phyloP scores from a whole-genome alignment of 306 rosid species.

The Senna siamea region DNA sequence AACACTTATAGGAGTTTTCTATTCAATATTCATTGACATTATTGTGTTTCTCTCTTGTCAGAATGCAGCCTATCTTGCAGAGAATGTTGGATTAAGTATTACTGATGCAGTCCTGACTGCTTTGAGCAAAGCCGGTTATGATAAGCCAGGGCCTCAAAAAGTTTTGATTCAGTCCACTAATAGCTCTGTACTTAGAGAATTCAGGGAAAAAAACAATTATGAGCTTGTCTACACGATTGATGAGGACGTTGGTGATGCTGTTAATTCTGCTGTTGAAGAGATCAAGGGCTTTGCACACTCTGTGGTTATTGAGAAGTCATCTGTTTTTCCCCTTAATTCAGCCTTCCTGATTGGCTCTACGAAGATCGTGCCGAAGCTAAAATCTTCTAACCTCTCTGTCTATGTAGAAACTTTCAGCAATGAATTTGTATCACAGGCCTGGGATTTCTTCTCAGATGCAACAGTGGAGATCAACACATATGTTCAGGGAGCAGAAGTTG shows the following conservation, averaged over 20 bases:
- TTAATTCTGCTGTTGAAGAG: slow-evolving; percentile 47
- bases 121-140: slow-evolving; percentile 67
- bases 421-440: slow-evolving; percentile 83
- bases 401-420: slow-evolving; percentile 74
- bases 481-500: slow-evolving; percentile 41
- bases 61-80: slow-evolving; percentile 80
- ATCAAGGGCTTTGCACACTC: slow-evolving; percentile 71
- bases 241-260: slow-evolving; percentile 48
- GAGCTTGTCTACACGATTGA: slow-evolving; percentile 74
- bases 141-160: slow-evolving; percentile 46
- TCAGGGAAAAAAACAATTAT: slow-evolving; percentile 58
- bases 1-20: no score
- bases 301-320: slow-evolving; percentile 65
- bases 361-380: slow-evolving; percentile 48
- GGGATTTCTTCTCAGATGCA: slow-evolving; percentile 87
- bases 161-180: slow-evolving; percentile 78
- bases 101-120: slow-evolving; percentile 55
- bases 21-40: slow-evolving; percentile 10
- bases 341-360: slow-evolving; percentile 43
- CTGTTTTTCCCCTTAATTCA: slow-evolving; percentile 39
- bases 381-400: slow-evolving; percentile 57
- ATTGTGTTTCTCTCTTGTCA: slow-evolving; percentile 45
- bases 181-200: slow-evolving; percentile 66
- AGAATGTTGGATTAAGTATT: slow-evolving; percentile 50
- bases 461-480: slow-evolving; percentile 78